A percentile compares a stretch with the other conserved stretches of the same genome.
phyloP scores from a whole-genome alignment of 352 stramenopile genomes.

The Globisporangium nodosum region DNA sequence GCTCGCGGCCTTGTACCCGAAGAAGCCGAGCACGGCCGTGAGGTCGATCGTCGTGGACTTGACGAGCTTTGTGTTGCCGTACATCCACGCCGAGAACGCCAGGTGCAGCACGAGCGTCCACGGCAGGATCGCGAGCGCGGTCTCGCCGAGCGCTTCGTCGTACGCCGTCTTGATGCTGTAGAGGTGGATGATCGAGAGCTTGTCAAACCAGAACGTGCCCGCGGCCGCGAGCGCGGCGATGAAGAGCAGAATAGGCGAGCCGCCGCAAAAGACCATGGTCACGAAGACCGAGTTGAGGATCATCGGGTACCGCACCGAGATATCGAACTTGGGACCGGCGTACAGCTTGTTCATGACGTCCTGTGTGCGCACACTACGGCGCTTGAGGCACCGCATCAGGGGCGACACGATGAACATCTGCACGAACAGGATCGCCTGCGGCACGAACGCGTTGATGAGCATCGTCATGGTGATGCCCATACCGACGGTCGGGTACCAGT shows the following conservation, averaged over 20 bases:
- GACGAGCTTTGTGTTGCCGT: constrained; percentile 67
- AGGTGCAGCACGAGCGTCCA: constrained; percentile 71
- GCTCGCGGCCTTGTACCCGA: constrained; percentile 22
- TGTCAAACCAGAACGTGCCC: constrained; percentile 77
- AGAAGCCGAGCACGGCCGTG: constrained; percentile 25
- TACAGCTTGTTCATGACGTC: constrained; percentile 77
- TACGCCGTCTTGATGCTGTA: constrained; percentile 80
- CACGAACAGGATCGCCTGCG: constrained; percentile 52
- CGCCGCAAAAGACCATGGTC: constrained; percentile 76
- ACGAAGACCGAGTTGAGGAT: constrained; percentile 84
- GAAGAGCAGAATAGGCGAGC: constrained; percentile 73
- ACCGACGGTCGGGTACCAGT: constrained; percentile 85
- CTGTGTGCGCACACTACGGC: constrained; percentile 52
- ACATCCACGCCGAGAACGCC: constrained; percentile 80
- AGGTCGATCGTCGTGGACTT: constrained; percentile 49
- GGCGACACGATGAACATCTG: constrained; percentile 59
- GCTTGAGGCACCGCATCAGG: constrained; percentile 30
- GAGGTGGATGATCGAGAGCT: constrained; percentile 66
- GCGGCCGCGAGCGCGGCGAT: constrained; percentile 57
- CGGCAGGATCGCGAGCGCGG: constrained; percentile 45
- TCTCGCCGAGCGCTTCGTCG: constrained; percentile 68
- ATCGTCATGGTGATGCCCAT: constrained; percentile 86
- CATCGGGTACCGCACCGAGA: constrained; percentile 76
- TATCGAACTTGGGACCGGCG: constrained; percentile 62
- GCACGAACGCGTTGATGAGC: constrained; percentile 75